These are phyloP conservation scores for Pichia cabralensis DNA, from an alignment of 805 yeast species.

Conservation along the genomic window DNA sequence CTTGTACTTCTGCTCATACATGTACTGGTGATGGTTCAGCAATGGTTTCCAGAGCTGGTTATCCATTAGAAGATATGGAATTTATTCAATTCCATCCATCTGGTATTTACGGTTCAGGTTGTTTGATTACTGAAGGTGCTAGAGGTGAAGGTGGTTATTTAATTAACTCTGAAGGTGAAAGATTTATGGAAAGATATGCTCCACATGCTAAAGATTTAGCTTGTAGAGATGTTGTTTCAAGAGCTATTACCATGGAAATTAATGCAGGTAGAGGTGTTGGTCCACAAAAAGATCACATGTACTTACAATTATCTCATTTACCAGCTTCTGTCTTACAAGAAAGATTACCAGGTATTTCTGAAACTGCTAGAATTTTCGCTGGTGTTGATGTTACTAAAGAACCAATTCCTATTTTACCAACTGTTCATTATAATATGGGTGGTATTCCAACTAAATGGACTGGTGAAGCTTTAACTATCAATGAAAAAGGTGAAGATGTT, in stretches of 20 bases:
- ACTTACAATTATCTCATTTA: conserved; percentile 84
- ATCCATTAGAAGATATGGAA: conserved; percentile 95
- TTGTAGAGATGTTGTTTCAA: conserved; percentile 94
- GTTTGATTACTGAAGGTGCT: conserved; percentile 98
- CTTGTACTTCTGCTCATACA: conserved; percentile 98
- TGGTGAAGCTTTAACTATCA: conserved; percentile 84
- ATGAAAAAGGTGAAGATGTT: conserved; percentile 80
- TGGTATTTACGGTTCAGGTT: conserved; percentile 98
- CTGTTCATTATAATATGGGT: conserved; percentile 99
- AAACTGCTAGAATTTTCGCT: conserved; percentile 95
- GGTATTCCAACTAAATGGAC: conserved; percentile 98
- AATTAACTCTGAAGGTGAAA: conserved; percentile 94
- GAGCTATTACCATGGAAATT: conserved; percentile 97
- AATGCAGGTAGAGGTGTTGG: conserved; percentile 99
- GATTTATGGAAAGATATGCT: conserved; percentile 99
- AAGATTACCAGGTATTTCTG: conserved; percentile 98
- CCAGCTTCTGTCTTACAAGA: conserved; percentile 88
- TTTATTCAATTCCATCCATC: conserved; percentile 99
- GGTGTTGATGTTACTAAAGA: conserved; percentile 99
- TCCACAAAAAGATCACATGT: conserved; percentile 90
- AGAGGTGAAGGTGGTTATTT: conserved; percentile 99
- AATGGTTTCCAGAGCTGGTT: conserved; percentile 97
- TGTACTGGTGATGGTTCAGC: conserved; percentile 99
- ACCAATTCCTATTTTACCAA: conserved; percentile 96
- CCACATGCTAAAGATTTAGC: conserved; percentile 98